Evolutionary conservation across 163 green algal species (phyloP).

Genomic region (Trebouxia gelatinosa): DNA sequence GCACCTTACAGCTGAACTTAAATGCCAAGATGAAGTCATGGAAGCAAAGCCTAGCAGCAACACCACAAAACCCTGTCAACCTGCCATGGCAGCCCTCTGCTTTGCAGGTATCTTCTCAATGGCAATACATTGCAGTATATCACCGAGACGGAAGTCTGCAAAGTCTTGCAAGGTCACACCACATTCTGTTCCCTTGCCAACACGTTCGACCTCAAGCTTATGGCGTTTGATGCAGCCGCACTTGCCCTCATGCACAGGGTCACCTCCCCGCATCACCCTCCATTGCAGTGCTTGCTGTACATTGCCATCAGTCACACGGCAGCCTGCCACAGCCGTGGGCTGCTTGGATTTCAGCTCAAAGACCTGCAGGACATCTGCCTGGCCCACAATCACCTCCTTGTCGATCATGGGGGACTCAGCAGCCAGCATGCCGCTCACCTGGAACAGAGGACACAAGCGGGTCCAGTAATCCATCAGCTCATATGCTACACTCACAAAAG

Average conservation of each 20-base stretch:
- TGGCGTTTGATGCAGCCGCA: constrained; percentile 75
- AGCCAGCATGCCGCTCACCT: constrained; percentile 53
- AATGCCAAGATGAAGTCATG: too few relatives aligned
- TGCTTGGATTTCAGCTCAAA: constrained; percentile 47
- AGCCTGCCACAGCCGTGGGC: constrained; percentile 61
- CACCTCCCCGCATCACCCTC: constrained; percentile 63
- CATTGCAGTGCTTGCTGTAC: constrained; percentile 50
- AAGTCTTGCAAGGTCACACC: constrained; percentile 79
- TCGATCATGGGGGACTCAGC: constrained; percentile 48
- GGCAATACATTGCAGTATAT: constrained; percentile 68
- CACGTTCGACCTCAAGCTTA: constrained; percentile 78
- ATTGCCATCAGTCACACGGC: constrained; percentile 65
- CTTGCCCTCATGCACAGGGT: constrained; percentile 65
- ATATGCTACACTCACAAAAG: too few relatives aligned
- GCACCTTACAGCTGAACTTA: too few relatives aligned
- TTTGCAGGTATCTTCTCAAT: constrained; percentile 11
- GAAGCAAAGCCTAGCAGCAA: too few relatives aligned
- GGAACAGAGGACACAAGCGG: too few relatives aligned
- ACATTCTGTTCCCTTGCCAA: constrained; percentile 84
- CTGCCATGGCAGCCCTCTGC: too few relatives aligned
- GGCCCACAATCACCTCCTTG: constrained; percentile 56
- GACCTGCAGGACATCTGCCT: constrained; percentile 61
- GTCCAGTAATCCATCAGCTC: too few relatives aligned
- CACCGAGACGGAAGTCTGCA: constrained; percentile 58
- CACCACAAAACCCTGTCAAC: too few relatives aligned